Conservation (phyloP, 2,329 filamentous ascomycete genomes). For the Aspergillus fumigatiaffinis region DNA sequence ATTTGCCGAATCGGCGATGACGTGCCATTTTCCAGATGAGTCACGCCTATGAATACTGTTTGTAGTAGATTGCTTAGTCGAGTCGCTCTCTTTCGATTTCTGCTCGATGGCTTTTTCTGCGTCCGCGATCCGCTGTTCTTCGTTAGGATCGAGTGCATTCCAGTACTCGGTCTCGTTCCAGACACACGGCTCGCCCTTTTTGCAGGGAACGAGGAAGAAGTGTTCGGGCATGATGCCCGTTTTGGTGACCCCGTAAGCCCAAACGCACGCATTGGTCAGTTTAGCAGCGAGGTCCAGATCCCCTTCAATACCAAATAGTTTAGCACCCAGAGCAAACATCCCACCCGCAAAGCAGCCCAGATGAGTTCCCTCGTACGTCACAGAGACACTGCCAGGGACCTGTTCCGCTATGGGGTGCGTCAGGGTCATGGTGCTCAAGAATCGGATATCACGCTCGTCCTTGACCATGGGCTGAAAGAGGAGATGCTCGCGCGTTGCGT, state of each 20-base stretch:
- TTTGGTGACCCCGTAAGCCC: slow-evolving; percentile 55
- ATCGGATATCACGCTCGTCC: slow-evolving; percentile 39
- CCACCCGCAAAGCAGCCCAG: slow-evolving; percentile 59
- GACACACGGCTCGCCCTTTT: slow-evolving; percentile 39
- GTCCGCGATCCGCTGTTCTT: slow-evolving; percentile 23
- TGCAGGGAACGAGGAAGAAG: slow-evolving; percentile 52
- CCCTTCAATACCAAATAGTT: slow-evolving; percentile 51
- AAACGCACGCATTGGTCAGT: slow-evolving; percentile 59
- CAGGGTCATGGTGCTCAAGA: slow-evolving; percentile 32
- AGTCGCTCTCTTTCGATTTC: slow-evolving; percentile 2
- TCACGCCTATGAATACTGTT: slow-evolving; percentile 9
- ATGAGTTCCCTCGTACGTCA: slow-evolving; percentile 52
- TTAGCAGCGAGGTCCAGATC: slow-evolving; percentile 56
- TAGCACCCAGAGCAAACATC: slow-evolving; percentile 59
- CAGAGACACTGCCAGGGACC: slow-evolving; percentile 21
- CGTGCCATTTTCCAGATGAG: slow-evolving; percentile 17
- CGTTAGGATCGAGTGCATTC: slow-evolving; percentile 38
- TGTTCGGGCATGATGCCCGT: slow-evolving; percentile 60
- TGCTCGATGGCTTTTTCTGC: slow-evolving; percentile 22
- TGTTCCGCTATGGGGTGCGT: slow-evolving; percentile 12
- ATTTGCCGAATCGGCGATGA: slow-evolving; percentile 5
- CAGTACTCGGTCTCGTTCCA: slow-evolving; percentile 55
- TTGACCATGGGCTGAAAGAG: slow-evolving; percentile 46
- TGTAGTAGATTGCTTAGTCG: slow-evolving; percentile 2
- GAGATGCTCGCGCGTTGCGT: slow-evolving; percentile 37